Evolutionary conservation across 306 rosid species (phyloP).

Genomic region (Betula pendula): DNA sequence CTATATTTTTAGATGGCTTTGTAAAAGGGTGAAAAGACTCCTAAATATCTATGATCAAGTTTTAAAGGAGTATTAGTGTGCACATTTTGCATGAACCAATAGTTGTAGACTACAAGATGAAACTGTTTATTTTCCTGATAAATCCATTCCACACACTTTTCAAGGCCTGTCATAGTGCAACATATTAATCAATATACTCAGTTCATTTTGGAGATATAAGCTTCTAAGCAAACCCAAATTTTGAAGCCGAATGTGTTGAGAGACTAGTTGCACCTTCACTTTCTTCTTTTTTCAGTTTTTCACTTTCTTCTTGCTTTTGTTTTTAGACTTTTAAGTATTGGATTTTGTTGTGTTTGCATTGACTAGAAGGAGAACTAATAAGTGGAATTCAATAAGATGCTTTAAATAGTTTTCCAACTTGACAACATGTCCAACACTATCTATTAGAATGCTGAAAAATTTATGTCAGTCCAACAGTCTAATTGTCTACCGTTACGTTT

Average conservation of each 20-base stretch:
- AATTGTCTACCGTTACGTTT: background rate
- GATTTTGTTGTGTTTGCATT: background rate
- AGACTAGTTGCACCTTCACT: background rate
- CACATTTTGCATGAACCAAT: background rate
- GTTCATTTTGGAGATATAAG: background rate
- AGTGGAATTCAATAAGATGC: background rate
- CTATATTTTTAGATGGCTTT: background rate
- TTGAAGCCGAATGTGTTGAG: background rate
- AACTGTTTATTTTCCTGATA: background rate
- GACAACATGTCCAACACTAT: background rate
- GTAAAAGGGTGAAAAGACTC: background rate
- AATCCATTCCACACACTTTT: too few relatives aligned
- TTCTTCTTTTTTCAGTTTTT: constrained; percentile 14
- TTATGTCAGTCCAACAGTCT: constrained; percentile 6
- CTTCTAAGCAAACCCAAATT: background rate
- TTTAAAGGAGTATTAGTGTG: background rate
- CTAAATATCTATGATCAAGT: background rate
- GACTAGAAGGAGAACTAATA: background rate
- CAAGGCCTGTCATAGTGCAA: background rate
- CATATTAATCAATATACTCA: background rate
- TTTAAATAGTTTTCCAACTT: constrained; percentile 10
- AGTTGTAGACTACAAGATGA: background rate
- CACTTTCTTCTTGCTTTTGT: too few relatives aligned
- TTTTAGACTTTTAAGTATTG: background rate
- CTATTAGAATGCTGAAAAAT: constrained; percentile 8